phyloP scores from a whole-genome alignment of 129 eudicot species.

The Apium graveolens region DNA sequence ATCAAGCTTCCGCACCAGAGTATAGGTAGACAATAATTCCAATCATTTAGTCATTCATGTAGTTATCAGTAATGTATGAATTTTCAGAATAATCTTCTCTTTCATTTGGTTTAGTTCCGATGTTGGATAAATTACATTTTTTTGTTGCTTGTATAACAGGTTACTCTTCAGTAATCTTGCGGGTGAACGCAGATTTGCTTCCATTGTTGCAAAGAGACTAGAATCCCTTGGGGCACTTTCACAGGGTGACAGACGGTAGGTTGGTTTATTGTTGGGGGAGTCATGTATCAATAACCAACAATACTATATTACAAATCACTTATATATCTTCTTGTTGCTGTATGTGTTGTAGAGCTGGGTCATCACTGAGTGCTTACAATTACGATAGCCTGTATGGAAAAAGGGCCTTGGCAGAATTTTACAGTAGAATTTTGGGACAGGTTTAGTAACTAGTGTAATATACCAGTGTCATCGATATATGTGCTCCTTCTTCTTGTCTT shows the following conservation, averaged over 20 bases:
- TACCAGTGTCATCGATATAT: slow-evolving; percentile 5
- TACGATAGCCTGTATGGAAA: slow-evolving; percentile 84
- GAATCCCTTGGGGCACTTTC: slow-evolving; percentile 97
- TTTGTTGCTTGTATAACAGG: slow-evolving; percentile 23
- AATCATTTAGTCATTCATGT: background rate
- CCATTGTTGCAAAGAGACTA: slow-evolving; percentile 92
- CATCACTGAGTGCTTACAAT: slow-evolving; percentile 79
- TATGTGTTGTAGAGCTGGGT: slow-evolving; percentile 77
- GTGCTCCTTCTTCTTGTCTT: background rate
- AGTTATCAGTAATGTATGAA: background rate
- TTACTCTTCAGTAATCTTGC: slow-evolving; percentile 91
- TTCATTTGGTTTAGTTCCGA: background rate
- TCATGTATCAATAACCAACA: background rate
- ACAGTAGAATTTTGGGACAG: slow-evolving; percentile 82
- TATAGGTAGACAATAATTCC: slow-evolving; percentile 48
- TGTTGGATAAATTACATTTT: background rate
- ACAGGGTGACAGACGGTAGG: slow-evolving; percentile 94
- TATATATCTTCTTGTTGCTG: slow-evolving; percentile 3
- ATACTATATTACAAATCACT: background rate
- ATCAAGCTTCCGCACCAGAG: slow-evolving; percentile 98
- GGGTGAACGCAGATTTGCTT: slow-evolving; percentile 97
- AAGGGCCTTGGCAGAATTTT: slow-evolving; percentile 65
- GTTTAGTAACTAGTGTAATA: slow-evolving; percentile 23
- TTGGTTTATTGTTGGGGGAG: background rate
- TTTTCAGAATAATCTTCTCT: background rate